phyloP scores from a whole-genome alignment of 257 asterid species.

The Scutellaria minor region DNA sequence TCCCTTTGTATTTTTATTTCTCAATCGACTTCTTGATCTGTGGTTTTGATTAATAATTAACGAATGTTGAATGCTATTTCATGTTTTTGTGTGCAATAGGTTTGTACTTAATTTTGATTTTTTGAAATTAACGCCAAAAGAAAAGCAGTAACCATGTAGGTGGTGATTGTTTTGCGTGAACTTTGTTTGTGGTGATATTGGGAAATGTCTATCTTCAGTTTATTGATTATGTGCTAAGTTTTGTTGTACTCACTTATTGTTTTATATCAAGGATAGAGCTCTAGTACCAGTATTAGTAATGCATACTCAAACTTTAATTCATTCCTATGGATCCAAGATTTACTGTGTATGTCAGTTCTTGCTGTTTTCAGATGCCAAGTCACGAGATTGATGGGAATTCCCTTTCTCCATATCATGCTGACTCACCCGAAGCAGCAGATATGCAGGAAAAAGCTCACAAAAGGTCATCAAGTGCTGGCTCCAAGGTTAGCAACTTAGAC shows the following conservation, averaged over 20 bases:
- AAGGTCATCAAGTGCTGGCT: conserved; percentile 40
- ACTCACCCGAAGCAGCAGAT: conserved; percentile 44
- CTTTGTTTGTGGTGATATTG: neutral
- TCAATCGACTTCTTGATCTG: conserved; percentile 24
- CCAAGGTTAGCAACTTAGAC: conserved; percentile 45
- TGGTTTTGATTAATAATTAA: neutral
- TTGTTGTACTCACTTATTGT: neutral
- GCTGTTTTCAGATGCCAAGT: conserved; percentile 39
- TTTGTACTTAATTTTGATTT: neutral
- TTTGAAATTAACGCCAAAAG: conserved; percentile 4
- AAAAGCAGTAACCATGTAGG: neutral
- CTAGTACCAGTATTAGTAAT: neutral
- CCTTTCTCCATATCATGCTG: conserved; percentile 43
- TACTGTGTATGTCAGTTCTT: neutral
- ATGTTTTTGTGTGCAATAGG: neutral
- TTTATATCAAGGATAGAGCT: conserved; percentile 17
- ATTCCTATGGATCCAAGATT: conserved; percentile 6
- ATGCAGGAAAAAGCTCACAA: conserved; percentile 41
- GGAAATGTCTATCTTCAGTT: neutral
- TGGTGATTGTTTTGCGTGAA: neutral
- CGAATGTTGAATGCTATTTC: conserved; percentile 4
- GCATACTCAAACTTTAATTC: neutral
- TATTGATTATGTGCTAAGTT: conserved; percentile 21
- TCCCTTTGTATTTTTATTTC: neutral
- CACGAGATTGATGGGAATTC: conserved; percentile 47